phyloP scores from a whole-genome alignment of 2,329 filamentous ascomycete species.

The Aspergillus glaucus region DNA sequence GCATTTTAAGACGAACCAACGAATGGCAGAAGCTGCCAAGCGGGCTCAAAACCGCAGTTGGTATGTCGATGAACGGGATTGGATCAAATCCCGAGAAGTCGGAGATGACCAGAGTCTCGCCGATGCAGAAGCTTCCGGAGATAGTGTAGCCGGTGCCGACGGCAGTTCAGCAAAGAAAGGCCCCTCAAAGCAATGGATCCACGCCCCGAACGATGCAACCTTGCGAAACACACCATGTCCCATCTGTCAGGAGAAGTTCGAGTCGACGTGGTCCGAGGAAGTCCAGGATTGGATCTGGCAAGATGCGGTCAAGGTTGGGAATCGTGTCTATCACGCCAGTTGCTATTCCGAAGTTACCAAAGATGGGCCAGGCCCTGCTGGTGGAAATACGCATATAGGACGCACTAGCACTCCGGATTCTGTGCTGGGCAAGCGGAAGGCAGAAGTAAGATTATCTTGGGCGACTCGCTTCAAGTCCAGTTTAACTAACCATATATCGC shows the following conservation, averaged over 20 bases:
- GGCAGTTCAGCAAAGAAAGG: constrained; percentile 46
- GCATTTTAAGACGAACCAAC: constrained; percentile 92
- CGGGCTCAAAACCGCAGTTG: constrained; percentile 86
- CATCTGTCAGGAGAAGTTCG: constrained; percentile 93
- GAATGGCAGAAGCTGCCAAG: constrained; percentile 78
- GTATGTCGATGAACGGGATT: constrained; percentile 90
- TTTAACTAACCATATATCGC: background rate
- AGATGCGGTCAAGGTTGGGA: constrained; percentile 72
- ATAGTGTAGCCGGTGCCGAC: constrained; percentile 35
- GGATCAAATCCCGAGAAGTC: constrained; percentile 77
- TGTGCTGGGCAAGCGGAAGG: constrained; percentile 67
- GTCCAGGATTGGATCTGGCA: constrained; percentile 97
- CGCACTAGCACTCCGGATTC: constrained; percentile 55
- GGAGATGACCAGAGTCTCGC: constrained; percentile 56
- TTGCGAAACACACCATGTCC: constrained; percentile 75
- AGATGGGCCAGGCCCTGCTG: constrained; percentile 44
- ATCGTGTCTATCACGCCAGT: constrained; percentile 79
- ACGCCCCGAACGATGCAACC: constrained; percentile 71
- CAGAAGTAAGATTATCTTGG: constrained; percentile 47
- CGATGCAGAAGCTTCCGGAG: constrained; percentile 34
- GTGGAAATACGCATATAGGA: constrained; percentile 28
- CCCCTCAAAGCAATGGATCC: constrained; percentile 64
- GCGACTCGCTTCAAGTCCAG: background rate
- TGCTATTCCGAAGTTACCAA: constrained; percentile 79
- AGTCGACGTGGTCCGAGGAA: constrained; percentile 85